Evolutionary conservation across 768 basidiomycete genomes (phyloP).

Genomic region (Neoboletus magnificus): DNA sequence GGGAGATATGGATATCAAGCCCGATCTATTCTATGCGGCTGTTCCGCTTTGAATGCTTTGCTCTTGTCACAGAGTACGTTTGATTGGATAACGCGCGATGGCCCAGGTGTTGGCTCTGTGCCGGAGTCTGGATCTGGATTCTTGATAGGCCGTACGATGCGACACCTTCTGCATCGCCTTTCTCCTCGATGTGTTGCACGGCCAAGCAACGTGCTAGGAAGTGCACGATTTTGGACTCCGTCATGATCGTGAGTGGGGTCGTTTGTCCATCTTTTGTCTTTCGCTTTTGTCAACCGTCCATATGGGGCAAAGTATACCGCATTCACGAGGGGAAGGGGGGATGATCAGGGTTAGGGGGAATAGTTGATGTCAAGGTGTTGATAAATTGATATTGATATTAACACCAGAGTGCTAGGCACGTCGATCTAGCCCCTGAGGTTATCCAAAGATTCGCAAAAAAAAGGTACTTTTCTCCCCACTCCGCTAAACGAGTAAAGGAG

Average conservation of each 20-base stretch:
- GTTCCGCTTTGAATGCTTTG: too few relatives aligned
- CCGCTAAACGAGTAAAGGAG: not conserved
- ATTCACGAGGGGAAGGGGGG: not conserved
- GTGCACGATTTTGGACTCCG: not conserved
- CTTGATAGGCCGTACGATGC: not conserved
- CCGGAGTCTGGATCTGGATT: too few relatives aligned
- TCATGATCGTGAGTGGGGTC: not conserved
- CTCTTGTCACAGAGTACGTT: too few relatives aligned
- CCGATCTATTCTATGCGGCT: too few relatives aligned
- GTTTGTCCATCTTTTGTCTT: not conserved
- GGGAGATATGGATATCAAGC: too few relatives aligned
- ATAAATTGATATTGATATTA: not conserved
- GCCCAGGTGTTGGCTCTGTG: too few relatives aligned
- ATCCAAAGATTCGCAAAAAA: too few relatives aligned
- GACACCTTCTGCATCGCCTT: not conserved
- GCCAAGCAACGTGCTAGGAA: not conserved
- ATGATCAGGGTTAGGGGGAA: not conserved
- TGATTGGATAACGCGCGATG: too few relatives aligned
- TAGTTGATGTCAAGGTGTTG: not conserved
- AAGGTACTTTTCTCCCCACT: not conserved
- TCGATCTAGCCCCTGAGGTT: too few relatives aligned
- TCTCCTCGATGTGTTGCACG: not conserved
- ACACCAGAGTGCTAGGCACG: too few relatives aligned
- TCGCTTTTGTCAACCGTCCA: not conserved
- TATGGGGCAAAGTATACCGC: not conserved